These are phyloP conservation scores for Alnus glutinosa DNA, from an alignment of 306 rosid genomes.

Conservation along the genomic window DNA sequence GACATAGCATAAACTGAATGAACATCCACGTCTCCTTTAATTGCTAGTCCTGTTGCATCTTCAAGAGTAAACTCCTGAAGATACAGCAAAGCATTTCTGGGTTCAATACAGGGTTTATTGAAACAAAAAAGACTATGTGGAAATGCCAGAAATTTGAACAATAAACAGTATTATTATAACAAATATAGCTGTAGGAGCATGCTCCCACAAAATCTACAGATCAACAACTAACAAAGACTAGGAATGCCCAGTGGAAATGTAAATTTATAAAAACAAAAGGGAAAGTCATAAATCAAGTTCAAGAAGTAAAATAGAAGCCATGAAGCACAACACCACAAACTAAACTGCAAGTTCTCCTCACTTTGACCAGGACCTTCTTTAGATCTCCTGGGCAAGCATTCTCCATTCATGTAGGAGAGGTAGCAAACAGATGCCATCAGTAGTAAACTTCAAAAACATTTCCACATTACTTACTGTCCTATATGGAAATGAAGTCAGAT, in stretches of 20 bases:
- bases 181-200: too few relatives aligned
- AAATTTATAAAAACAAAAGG: background rate
- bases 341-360: background rate
- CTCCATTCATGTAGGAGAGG: too few relatives aligned
- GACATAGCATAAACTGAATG: too few relatives aligned
- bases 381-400: too few relatives aligned
- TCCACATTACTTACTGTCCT: too few relatives aligned
- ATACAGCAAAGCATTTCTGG: constrained; percentile 15
- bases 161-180: too few relatives aligned
- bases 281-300: background rate
- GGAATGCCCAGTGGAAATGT: background rate
- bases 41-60: too few relatives aligned
- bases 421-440: too few relatives aligned
- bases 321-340: background rate
- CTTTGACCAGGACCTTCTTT: too few relatives aligned
- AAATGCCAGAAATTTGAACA: background rate
- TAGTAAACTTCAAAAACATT: too few relatives aligned
- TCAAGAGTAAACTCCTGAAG: constrained; percentile 88
- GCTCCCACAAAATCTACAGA: background rate
- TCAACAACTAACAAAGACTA: background rate
- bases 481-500: too few relatives aligned
- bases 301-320: background rate
- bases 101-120: constrained; percentile 20
- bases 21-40: too few relatives aligned
- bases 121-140: background rate